Base-by-base conservation (phyloP, 2,329 filamentous ascomycete genomes). In the Trichoderma sp. region DNA sequence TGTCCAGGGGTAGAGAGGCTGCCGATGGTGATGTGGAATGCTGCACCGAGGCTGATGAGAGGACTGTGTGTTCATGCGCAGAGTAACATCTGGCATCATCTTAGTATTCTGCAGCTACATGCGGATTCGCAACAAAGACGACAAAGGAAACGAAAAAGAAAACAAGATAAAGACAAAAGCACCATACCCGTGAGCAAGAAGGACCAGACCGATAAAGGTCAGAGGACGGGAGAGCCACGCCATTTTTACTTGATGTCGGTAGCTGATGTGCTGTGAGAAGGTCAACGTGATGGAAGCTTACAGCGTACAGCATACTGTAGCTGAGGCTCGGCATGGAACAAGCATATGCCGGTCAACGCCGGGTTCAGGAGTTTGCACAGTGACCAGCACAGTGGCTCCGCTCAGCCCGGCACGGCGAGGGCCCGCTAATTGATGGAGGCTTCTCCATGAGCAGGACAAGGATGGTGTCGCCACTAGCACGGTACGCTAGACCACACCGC, bases 21-120 rank as follows among this genome's bases (percentile, higher is more conserved):
- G 78, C 72, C 3, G 81, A 74, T 15, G 80, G 75, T 22, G 80
- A 74, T 34, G 82, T 79, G 4, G 84, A 78, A 50, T 83, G 77
- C 34, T 82, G 80, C 52, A 82, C 77, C 64, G 83, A 78, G 37
- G 83, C 82, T 67, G 89, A 86, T 73, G 89, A 87, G 59, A 97
- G 86, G 25, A 89, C 84, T 7, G 92, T 91, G 81, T 97, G 92
- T 81, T 99, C 95, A 80, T 97, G 92, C 56, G 94, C 93, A 61
- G 95, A 99, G 81, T 98, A 99, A 81, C 94, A 96, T 71, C 95
- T 99, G 63, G 63, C 63, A 65, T 65, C 37, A 57, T 48, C 37
- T 56, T 32, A 67, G 64, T 34, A 65, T 45, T n/a, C 8, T 42
- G 35, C 34, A 6, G 7, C 4, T n/a, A 58, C 34, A 58, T 39